These are phyloP conservation scores for Salvia miltiorrhiza DNA, from an alignment of 257 asterid genomes.

Conservation along the genomic window DNA sequence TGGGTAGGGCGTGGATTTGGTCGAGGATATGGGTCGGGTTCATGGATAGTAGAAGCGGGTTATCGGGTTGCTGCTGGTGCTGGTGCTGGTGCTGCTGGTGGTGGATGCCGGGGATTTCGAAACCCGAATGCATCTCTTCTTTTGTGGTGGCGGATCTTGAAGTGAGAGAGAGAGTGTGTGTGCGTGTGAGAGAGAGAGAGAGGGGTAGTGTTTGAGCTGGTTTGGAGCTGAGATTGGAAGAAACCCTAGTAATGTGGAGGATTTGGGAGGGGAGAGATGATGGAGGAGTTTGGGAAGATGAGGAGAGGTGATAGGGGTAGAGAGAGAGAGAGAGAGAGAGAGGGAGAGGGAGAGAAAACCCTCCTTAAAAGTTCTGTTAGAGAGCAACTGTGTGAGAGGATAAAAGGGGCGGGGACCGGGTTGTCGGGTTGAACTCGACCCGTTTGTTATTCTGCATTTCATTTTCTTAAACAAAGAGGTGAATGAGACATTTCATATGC, in stretches of 20 bases:
- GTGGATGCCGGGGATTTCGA: slow-evolving; percentile 43
- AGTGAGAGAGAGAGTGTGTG: neutral
- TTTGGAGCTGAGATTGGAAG: neutral
- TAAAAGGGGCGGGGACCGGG: slow-evolving; percentile 21
- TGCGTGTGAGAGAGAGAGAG: neutral
- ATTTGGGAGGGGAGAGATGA: no score
- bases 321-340: slow-evolving; percentile 5
- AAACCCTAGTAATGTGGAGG: slow-evolving; percentile 32
- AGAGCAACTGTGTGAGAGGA: slow-evolving; percentile 17
- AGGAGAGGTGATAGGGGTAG: neutral
- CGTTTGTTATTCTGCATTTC: neutral
- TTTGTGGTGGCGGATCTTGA: neutral
- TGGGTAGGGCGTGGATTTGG: slow-evolving; percentile 32
- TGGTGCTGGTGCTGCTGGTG: slow-evolving; percentile 28
- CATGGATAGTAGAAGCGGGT: slow-evolving; percentile 27
- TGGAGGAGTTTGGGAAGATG: neutral
- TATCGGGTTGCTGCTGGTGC: slow-evolving; percentile 19
- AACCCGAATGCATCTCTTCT: slow-evolving; percentile 45
- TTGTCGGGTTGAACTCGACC: slow-evolving; percentile 19
- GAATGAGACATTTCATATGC: neutral
- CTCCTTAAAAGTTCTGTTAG: neutral
- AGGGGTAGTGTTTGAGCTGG: neutral
- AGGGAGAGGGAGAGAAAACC: slow-evolving; percentile 8
- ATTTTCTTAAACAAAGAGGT: neutral
- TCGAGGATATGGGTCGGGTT: slow-evolving; percentile 42